Evolutionary conservation across 1,139 yeast genomes (phyloP), one percentile per base, ranked within the genome.

Genomic region (Diutina ranongensis): DNA sequence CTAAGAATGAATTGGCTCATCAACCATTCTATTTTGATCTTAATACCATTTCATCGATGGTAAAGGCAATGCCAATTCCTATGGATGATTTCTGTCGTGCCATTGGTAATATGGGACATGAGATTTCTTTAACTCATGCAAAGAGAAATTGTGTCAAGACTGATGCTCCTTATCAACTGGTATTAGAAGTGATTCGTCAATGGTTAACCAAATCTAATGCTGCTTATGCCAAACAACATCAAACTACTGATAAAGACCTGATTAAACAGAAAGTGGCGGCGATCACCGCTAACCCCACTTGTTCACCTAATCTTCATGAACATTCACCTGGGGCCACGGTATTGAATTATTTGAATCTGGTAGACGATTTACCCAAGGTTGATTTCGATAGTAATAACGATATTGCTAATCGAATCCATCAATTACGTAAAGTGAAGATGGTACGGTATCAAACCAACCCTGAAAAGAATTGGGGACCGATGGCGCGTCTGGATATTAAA

Each of bases 401-500:
- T 33, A 73, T 74, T 40, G 74, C 82, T 54, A 71, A 67, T 33
- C 71, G 67, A 49, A 62, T 83, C 46, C 78, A 78, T 51, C 68
- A 65, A 48, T 67, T 86, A 49, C 72, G 96, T 54, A 81, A 77
- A 52, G 70, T 86, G 50, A 87, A 87, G 63, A 76, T 89, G 59
- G 87, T 87, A 16, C 72, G 96, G 54, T 89, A 74, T 62, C 98
- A 88, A 61, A 88, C 82, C 57, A 89, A 89, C 59, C 98, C 98
- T 12, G 76, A 86, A 1, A 86, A 83, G 61, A 82, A 85, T 59
- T 92, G 98, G 98, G 98, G 98, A 0, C 98, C 97, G 35, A 86
- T 84, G 65, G 78, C 94, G 3, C 77, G 81, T 55, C 92, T 35
- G 40, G 40, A 35, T 21, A 35, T 31, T 31, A 31, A 31, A 31